Base-by-base conservation (phyloP, 2,329 filamentous ascomycete genomes). In the Dothideomycetidae sp. region DNA sequence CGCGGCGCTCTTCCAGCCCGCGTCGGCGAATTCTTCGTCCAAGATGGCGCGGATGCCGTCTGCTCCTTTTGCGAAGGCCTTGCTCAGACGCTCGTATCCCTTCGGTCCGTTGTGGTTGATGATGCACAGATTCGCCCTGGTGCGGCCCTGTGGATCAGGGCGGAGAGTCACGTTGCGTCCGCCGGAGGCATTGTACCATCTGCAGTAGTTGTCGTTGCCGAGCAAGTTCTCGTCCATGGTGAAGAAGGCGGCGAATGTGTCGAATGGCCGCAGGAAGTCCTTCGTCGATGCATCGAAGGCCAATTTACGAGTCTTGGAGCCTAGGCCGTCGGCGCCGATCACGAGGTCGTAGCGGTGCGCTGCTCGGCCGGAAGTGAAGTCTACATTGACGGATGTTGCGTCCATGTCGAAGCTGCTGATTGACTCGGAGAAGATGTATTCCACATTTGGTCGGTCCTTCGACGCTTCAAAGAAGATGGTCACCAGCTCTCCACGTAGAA, bases 401-500 rank as follows among this genome's bases (percentile, higher is more conserved):
- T 39, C 45, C 3, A 43, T 46, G 29, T 41, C 42, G 21, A 26
- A n/a, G 7, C 7, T 7, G 7, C 7, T n/a, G 21, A 26, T 26
- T 7, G 21, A 26, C 21, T 26, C 21, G 7, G 21, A 26, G 33
- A 48, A 50, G 5, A 44, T 5, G 31, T 51, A 51, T 14, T 47
- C 23, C 7, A 50, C 46, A 5, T 46, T 40, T 3, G 43, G 44
- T 11, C 31, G 34, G 4, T 37, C 31, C 16, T 43, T 50, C 4
- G 46, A 46, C 12, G 40, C 45, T 4, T 48, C 37, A 5, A 66
- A 59, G 0, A 73, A 40, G 2, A 73, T 45, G 1, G 46, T 48
- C 10, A 60, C 63, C 18, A 74, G 44, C 37, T 71, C 66, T 0
- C 66, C 68, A 5, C 70, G 55, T 59, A 73, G 63, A 33, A 74